Conservation (phyloP, 225 moss, liverwort and hornwort species). For the Physcomitrellopsis africana region DNA sequence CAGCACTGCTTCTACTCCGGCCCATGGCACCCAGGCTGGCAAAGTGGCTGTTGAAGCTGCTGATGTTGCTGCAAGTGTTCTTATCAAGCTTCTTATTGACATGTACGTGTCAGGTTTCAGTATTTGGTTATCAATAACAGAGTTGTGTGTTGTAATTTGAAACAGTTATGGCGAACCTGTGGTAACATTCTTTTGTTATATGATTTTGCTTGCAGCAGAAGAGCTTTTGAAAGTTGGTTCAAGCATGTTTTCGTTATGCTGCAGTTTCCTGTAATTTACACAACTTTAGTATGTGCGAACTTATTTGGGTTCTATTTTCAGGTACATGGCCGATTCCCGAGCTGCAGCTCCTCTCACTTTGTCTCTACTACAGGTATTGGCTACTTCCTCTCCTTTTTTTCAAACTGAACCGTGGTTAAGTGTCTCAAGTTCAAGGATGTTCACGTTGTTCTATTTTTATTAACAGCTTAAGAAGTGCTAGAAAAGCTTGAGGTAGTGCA, state of each 20-base stretch:
- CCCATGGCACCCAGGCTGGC: constrained; percentile 77
- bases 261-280: neutral
- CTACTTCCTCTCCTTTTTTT: neutral
- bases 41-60: constrained; percentile 82
- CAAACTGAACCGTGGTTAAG: neutral
- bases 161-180: neutral
- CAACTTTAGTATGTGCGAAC: constrained; percentile 4
- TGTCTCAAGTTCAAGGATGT: constrained; percentile 24
- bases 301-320: constrained; percentile 39
- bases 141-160: constrained; percentile 9
- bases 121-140: constrained; percentile 15
- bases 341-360: constrained; percentile 92
- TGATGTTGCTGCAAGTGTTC: constrained; percentile 98
- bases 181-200: neutral
- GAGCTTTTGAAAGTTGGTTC: constrained; percentile 2
- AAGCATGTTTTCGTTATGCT: neutral
- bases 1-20: constrained; percentile 62
- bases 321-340: constrained; percentile 94
- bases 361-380: constrained; percentile 82
- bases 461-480: constrained; percentile 23
- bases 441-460: constrained; percentile 16
- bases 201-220: neutral
- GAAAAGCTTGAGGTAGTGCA: constrained; percentile 10
- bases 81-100: constrained; percentile 97
- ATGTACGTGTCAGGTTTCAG: constrained; percentile 67